A percentile compares a stretch with the other conserved stretches of the same genome.
Evolutionary conservation across 2,329 filamentous ascomycete species (phyloP).

Genomic region (Ophiocordyceps robertsii): DNA sequence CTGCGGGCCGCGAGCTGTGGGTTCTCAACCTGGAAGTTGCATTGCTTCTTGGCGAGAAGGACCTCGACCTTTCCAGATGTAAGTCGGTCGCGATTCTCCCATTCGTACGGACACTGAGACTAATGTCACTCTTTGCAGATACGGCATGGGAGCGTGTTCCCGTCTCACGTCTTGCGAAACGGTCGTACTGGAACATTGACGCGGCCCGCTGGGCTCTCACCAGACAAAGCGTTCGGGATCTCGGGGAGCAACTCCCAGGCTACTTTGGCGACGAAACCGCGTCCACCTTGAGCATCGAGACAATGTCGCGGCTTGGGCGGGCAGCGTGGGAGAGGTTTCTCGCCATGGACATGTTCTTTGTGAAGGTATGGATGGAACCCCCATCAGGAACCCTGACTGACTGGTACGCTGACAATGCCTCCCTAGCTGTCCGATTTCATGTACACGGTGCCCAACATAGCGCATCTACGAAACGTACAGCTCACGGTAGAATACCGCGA

Average conservation of each 20-base stretch:
- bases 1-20: constrained; percentile 51
- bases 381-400: not conserved
- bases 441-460: constrained; percentile 40
- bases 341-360: constrained; percentile 50
- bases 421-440: constrained; percentile 47
- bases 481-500: constrained; percentile 48
- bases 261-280: constrained; percentile 37
- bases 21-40: constrained; percentile 51
- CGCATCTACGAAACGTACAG: constrained; percentile 42
- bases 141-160: constrained; percentile 44
- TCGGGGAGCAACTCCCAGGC: constrained; percentile 37
- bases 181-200: constrained; percentile 45
- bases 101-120: constrained; percentile 1
- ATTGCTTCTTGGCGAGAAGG: constrained; percentile 50
- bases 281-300: constrained; percentile 25
- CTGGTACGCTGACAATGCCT: constrained; percentile 1
- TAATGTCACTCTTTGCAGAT: constrained; percentile 23
- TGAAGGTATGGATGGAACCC: constrained; percentile 36
- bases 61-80: constrained; percentile 46
- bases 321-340: constrained; percentile 40
- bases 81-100: constrained; percentile 12
- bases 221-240: constrained; percentile 32
- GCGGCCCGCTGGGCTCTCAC: constrained; percentile 42
- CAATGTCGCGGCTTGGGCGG: constrained; percentile 30
- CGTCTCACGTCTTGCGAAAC: constrained; percentile 40